Evolutionary conservation across 192 early-diverging fungal genomes (phyloP), one percentile per base, ranked within the genome.

Genomic region (Mortierella hygrophila): DNA sequence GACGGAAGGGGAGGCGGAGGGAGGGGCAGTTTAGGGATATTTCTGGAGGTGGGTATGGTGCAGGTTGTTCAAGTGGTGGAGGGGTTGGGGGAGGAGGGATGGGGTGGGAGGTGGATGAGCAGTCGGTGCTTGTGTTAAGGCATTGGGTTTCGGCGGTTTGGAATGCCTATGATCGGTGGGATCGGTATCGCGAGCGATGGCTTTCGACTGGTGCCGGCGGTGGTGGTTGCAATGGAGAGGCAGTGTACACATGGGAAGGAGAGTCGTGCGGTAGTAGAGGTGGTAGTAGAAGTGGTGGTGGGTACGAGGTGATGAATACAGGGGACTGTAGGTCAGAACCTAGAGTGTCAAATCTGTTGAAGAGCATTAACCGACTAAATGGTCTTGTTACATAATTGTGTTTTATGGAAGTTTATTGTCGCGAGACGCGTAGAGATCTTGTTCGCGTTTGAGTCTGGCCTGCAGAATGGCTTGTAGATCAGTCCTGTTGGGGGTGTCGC

Each of bases 371-470:
- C 26, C n/a, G 29, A 65, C 11, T 65, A 29, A 65, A 65, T 32
- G 40, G 3, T 3, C 70, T 42, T 71, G 38, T 71, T 26, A 13
- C 20, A 23, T 71, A 35, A 41, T 9, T 29, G 4, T 32, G 1
- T 65, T 15, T 65, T 16, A 52, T 52, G 3, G 49, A 16, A 0
- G 18, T 52, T 65, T 32, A 32, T 29, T 65, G 11, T 26, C 29
- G 2, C 29, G 60, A 32, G 60, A 32, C 35, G 60, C 55, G 41
- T 80, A 74, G 23, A 74, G 41, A 26, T 74, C 79, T 32, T 60
- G 79, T 72, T 80, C 78, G 35, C 70, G 69, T 32, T 72, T 72
- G 41, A 79, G 60, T 49, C 65, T 79, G 20, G 57, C 65, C 35
- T 26, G 63, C 44, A 74, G 72, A 29, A 68, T 74, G 26, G 72